Base-by-base conservation (phyloP, 768 basidiomycete species). In the Naganishia vaughanmartiniae region DNA sequence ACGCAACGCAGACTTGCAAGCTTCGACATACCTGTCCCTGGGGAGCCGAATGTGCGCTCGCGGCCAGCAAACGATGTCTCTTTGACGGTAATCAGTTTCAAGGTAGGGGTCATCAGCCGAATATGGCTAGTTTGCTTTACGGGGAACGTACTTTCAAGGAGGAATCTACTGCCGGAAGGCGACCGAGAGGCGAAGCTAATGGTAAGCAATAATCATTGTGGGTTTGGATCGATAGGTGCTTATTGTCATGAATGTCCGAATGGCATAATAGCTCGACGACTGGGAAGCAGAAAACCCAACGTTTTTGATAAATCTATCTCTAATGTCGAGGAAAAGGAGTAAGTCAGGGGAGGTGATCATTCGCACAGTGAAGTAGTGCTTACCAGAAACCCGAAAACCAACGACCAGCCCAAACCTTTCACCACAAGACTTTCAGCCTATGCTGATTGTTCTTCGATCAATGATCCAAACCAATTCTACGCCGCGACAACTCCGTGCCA, bases 1-100 rank as follows among this genome's bases (percentile, higher is more conserved):
- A 30, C 24, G 28, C 42, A 26, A 26, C 17, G 12, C 60, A 39
- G 24, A 26, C 21, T 4, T 63, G 60, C 26, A 63, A 63, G 39
- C 60, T 63, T 26, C 30, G 33, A 26, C 60, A 63, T 42, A 63
- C 31, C 39, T 63, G 60, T 63, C 39, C 60, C 21, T 63, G 60
- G 60, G 39, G 60, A 26, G 28, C 26, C 60, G 42, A 30, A 12
- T 63, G 60, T 34, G 24, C 28, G 12, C 46, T 26, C 19, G 42
- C 60, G 9, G 26, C 30, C 3, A 39, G 60, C 24, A 63, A 63
- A 34, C 36, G 42, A 26, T 63, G 60, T 42, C 36, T 63, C 4
- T 63, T 63, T 42, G 60, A 63, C 60, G 60, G 36, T 12, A 5
- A 4, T 30, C 60, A 63, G 39, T 63, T 63, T 15, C 60, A 63